Evolutionary conservation across 2,329 filamentous ascomycete genomes (phyloP), one percentile per base, ranked within the genome.

Genomic region (Plectosphaerella cucumerina): DNA sequence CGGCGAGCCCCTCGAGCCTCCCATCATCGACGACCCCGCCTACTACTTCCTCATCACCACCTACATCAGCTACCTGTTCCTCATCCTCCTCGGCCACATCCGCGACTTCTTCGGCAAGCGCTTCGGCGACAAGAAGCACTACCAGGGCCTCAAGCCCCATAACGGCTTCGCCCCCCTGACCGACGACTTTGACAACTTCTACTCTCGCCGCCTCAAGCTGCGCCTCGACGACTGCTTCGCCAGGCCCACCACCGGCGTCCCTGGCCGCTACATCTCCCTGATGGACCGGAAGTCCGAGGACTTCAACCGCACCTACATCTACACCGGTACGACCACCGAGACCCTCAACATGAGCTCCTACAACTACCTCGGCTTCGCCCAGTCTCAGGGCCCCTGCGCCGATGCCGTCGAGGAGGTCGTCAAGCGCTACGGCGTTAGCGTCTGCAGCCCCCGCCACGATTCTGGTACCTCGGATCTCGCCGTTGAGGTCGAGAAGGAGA

Each of bases 261-360:
- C 94, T 9, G 94, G 94, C 51, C 86, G 94, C 56, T 97, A 84
- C 74, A 95, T 99, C 62, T 97, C 90, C 21, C 78, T 99, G 37
- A 81, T 97, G 59, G 93, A 97, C 69, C 90, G 94, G 64, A 87
- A 84, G 60, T 96, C 92, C 3, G 82, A 93, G 65, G 90, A 99
- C 66, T 91, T 90, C 76, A 99, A 99, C 73, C 81, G 87, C 63
- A 86, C 87, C 52, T 99, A 96, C 76, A 83, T 89, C 66, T 85
- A 91, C 69, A 92, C 89, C 2, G 94, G 94, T 52, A 96, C 90
- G 45, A 87, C 84, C 53, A 97, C 93, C 1, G 90, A 99, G 70
- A 97, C 94, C 0, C 76, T 99, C 62, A 99, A 99, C 73, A 88
- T 99, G 87, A 97, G 93, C 75, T 99, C 94, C 1, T 99, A 99